Base-by-base conservation (phyloP, 2,329 filamentous ascomycete genomes). In the Aulographum hederae region DNA sequence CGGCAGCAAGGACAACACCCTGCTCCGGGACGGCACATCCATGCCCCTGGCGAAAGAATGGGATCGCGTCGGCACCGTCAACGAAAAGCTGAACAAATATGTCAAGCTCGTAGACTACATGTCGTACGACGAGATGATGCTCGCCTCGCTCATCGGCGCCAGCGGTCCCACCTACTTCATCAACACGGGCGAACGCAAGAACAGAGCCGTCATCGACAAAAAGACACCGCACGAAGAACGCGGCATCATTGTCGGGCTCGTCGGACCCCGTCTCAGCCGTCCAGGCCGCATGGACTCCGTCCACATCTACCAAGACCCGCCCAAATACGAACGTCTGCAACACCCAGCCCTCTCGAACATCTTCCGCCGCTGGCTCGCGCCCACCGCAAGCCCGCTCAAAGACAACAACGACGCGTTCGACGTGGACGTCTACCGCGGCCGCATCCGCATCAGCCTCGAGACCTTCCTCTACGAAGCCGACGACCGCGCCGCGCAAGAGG, bases 121-220 rank as follows among this genome's bases (percentile, higher is more conserved):
- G 6, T 43, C 37, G 23, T 51, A 51, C 33, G 47, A 51, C 30
- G 48, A 51, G 28, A 50, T 51, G 18, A 46, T 51, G 45, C 41
- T 51, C 3, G 35, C 40, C 4, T 42, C 41, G 5, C 34, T 51
- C 13, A 38, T 51, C 14, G 48, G 43, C 6, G 46, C 47, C 11
- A 43, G 41, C 14, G 43, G 46, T 1, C 42, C 41, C 3, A 43
- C 39, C 3, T 36, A 37, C 35, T 49, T 50, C 37, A 41, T 50
- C 38, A 51, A 51, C 32, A 38, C 41, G 11, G 47, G 46, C 2
- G 37, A 34, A 5, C 36, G 47, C 5, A 30, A 39, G 21, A 48
- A 51, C 26, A 25, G 35, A 8, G 42, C 32, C 12, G 25, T 26
- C 16, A 25, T 33, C 4, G 35, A 18, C 13, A 15, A 26, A 10